These are phyloP conservation scores for Aspergillus kassunensis DNA, from an alignment of 495 filamentous ascomycete genomes.

Conservation along the genomic window DNA sequence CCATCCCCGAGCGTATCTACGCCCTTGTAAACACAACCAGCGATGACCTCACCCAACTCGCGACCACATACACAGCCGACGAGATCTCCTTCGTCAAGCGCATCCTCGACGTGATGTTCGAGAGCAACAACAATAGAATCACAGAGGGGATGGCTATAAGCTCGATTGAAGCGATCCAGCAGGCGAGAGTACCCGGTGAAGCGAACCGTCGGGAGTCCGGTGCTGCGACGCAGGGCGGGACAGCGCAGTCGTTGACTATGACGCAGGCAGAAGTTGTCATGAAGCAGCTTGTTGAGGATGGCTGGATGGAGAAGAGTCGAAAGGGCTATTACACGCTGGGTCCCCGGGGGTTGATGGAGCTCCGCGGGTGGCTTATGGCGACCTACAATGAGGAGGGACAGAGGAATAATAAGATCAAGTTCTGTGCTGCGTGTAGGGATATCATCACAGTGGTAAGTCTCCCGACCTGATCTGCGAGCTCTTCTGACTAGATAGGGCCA, in stretches of 20 bases:
- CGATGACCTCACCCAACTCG: slow-evolving; percentile 78
- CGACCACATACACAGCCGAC: slow-evolving; percentile 75
- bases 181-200: slow-evolving; percentile 30
- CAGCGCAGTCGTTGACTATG: slow-evolving; percentile 61
- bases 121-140: slow-evolving; percentile 68
- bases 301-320: slow-evolving; percentile 74
- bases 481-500: slow-evolving; percentile 55
- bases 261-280: slow-evolving; percentile 72
- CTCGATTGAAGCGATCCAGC: slow-evolving; percentile 65
- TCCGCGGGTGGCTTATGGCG: slow-evolving; percentile 73
- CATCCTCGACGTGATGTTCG: slow-evolving; percentile 89
- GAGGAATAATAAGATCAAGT: slow-evolving; percentile 63
- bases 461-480: not conserved
- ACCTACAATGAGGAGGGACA: slow-evolving; percentile 72
- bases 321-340: slow-evolving; percentile 71
- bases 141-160: slow-evolving; percentile 78
- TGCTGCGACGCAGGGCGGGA: slow-evolving; percentile 34
- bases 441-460: slow-evolving; percentile 71
- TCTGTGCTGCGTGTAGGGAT: slow-evolving; percentile 85
- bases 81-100: slow-evolving; percentile 89
- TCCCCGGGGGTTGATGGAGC: slow-evolving; percentile 76
- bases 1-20: slow-evolving; percentile 46
- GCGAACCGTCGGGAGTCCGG: slow-evolving; percentile 33
- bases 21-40: slow-evolving; percentile 86
- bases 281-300: slow-evolving; percentile 65